A percentile compares a stretch with the other conserved stretches of the same genome.
phyloP scores from a whole-genome alignment of 192 early-diverging fungal genomes.

The Gamsiella multidivaricata region DNA sequence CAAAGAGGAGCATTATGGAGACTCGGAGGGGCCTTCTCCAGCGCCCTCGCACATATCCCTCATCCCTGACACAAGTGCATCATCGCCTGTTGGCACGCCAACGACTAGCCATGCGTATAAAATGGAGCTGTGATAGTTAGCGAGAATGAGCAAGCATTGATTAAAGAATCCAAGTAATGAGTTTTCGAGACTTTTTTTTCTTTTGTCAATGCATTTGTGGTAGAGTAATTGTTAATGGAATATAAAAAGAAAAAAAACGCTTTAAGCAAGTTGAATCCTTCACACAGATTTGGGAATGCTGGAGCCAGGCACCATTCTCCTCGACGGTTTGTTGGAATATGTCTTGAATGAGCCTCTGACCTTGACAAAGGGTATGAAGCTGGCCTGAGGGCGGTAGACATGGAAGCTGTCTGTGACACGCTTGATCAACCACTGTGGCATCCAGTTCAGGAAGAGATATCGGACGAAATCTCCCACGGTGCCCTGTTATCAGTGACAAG shows the following conservation, averaged over 20 bases:
- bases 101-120: conserved; percentile 11
- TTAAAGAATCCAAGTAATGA: too few relatives aligned
- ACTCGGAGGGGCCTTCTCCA: background rate
- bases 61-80: conserved; percentile 1
- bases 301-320: background rate
- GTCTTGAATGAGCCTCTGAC: conserved; percentile 1
- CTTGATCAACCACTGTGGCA: conserved; percentile 18
- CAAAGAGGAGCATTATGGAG: background rate
- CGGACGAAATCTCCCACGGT: background rate
- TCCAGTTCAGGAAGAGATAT: conserved; percentile 8
- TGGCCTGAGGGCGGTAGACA: background rate
- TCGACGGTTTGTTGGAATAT: background rate
- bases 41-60: conserved; percentile 21
- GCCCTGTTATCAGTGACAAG: conserved; percentile 7
- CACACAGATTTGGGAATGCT: too few relatives aligned
- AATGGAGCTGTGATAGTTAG: conserved; percentile 9
- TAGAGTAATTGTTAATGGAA: too few relatives aligned
- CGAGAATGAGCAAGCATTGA: too few relatives aligned
- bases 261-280: too few relatives aligned
- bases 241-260: too few relatives aligned
- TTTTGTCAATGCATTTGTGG: too few relatives aligned
- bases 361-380: conserved; percentile 22
- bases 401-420: conserved; percentile 9
- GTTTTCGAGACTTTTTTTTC: too few relatives aligned
- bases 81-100: background rate